phyloP scores from a whole-genome alignment of 768 basidiomycete genomes.

The Dictyophora rubrovolvata region DNA sequence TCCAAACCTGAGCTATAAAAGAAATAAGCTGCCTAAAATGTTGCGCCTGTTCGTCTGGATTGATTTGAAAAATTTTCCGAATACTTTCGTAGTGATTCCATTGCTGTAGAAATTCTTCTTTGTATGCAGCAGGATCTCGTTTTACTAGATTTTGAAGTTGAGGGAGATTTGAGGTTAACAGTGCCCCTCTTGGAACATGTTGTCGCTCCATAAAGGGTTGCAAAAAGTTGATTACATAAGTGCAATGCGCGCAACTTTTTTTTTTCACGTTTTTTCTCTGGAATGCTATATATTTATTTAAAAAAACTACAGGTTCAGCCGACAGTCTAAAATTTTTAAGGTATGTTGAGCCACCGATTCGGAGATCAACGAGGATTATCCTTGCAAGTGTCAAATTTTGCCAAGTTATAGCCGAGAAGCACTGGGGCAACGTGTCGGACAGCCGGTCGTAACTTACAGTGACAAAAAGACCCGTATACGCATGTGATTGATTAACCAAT shows the following conservation, averaged over 20 bases:
- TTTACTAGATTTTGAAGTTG: conserved; percentile 97
- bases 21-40: conserved; percentile 81
- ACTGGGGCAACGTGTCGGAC: background rate
- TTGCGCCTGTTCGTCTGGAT: conserved; percentile 75
- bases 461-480: background rate
- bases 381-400: too few relatives aligned
- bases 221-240: background rate
- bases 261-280: too few relatives aligned
- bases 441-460: background rate
- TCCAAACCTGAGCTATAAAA: conserved; percentile 75
- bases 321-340: too few relatives aligned
- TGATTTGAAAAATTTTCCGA: conserved; percentile 72
- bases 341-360: too few relatives aligned
- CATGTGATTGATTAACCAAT: background rate
- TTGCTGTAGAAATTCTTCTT: conserved; percentile 93
- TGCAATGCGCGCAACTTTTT: too few relatives aligned
- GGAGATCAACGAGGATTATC: too few relatives aligned
- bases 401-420: too few relatives aligned
- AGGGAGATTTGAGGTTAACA: conserved; percentile 83
- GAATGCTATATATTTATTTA: too few relatives aligned
- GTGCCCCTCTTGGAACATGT: conserved; percentile 41
- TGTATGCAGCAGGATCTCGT: conserved; percentile 80
- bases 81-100: conserved; percentile 91
- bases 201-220: conserved; percentile 11
- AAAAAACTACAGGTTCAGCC: too few relatives aligned